These are phyloP conservation scores for Colletotrichum sp. DNA, from an alignment of 2,329 filamentous ascomycete genomes.

Conservation along the genomic window DNA sequence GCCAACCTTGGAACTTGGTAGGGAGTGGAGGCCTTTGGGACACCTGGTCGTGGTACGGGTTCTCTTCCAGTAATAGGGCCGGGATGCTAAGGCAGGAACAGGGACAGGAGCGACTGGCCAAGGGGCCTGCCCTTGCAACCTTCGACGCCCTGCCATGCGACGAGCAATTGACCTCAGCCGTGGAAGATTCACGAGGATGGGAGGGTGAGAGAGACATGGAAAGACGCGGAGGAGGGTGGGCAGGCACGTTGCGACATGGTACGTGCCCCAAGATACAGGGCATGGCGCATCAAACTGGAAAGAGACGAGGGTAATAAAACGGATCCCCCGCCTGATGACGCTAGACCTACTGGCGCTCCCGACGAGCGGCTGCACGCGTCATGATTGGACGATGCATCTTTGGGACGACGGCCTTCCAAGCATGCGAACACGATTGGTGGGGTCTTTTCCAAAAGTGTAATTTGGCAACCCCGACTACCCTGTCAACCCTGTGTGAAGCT, in stretches of 20 bases:
- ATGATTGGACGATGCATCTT: constrained; percentile 12
- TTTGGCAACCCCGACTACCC: neutral
- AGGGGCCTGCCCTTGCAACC: neutral
- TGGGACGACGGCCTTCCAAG: constrained; percentile 2
- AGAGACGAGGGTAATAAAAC: neutral
- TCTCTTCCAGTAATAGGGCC: constrained; percentile 7
- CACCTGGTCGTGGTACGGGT: neutral
- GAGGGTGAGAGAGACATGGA: neutral
- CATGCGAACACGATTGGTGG: constrained; percentile 1
- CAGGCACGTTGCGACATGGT: neutral
- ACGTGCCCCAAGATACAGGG: neutral
- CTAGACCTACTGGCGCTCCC: constrained; percentile 1
- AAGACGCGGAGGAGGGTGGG: neutral
- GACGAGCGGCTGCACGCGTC: neutral
- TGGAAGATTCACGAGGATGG: neutral
- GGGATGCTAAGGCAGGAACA: constrained; percentile 14
- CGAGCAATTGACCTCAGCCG: neutral
- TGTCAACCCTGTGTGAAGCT: neutral
- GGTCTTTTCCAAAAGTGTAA: neutral
- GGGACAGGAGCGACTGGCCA: neutral
- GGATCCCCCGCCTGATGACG: neutral
- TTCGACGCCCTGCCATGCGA: neutral
- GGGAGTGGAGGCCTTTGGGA: constrained; percentile 9
- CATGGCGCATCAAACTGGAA: neutral
- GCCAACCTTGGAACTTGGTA: neutral